These are phyloP conservation scores for Auricularia auricula-judae DNA, from an alignment of 768 basidiomycete genomes.

Conservation along the genomic window DNA sequence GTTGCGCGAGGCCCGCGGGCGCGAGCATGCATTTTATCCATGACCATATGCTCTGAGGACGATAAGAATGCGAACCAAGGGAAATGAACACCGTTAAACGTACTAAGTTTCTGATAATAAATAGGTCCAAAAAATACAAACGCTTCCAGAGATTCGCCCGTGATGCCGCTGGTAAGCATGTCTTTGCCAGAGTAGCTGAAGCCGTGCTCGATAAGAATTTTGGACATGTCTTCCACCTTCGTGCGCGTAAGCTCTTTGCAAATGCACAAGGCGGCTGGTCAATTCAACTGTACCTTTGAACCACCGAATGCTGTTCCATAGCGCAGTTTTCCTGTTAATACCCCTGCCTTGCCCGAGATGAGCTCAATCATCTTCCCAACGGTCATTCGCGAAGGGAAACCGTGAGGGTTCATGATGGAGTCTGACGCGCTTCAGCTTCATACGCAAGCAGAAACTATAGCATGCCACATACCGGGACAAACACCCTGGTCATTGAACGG, in stretches of 20 bases:
- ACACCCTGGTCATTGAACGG: constrained; percentile 99
- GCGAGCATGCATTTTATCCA: constrained; percentile 99
- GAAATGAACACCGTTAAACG: constrained; percentile 22
- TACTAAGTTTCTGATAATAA: constrained; percentile 98
- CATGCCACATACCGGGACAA: constrained; percentile 53
- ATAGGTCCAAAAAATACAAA: constrained; percentile 99
- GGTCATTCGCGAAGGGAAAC: constrained; percentile 98
- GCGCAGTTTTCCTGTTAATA: constrained; percentile 77
- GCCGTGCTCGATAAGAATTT: constrained; percentile 86
- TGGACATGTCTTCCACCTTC: constrained; percentile 95
- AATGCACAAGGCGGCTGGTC: neutral
- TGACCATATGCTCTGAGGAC: constrained; percentile 84
- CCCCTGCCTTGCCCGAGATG: constrained; percentile 94
- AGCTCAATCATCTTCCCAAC: constrained; percentile 99
- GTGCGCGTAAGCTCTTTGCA: neutral
- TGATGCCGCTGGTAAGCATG: constrained; percentile 96
- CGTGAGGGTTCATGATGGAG: constrained; percentile 99
- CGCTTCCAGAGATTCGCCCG: constrained; percentile 90
- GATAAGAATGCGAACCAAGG: neutral
- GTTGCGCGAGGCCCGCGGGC: constrained; percentile 96
- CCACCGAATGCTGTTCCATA: constrained; percentile 97
- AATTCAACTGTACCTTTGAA: constrained; percentile 55
- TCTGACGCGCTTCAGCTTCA: constrained; percentile 35
- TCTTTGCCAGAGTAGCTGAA: constrained; percentile 99
- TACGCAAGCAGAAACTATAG: neutral